These are phyloP conservation scores for Xylaria sp. DNA, from an alignment of 2,329 filamentous ascomycete genomes.

Conservation along the genomic window DNA sequence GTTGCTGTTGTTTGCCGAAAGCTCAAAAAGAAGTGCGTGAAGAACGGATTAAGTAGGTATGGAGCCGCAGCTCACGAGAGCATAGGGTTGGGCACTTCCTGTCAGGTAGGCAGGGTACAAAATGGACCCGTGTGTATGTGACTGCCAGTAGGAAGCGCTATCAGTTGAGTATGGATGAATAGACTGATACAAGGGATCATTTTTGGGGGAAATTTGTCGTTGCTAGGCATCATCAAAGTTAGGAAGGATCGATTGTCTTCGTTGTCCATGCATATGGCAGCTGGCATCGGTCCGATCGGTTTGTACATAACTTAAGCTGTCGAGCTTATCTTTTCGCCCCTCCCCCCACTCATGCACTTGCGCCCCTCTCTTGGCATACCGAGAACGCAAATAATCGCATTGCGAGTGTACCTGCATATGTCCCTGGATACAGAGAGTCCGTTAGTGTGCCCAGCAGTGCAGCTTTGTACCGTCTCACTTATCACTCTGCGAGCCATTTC, in stretches of 20 bases:
- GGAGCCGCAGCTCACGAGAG: background rate
- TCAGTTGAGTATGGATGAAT: background rate
- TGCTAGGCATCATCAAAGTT: background rate
- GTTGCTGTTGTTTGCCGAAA: too few species aligned
- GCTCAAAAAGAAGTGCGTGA: too few species aligned
- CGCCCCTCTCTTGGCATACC: background rate
- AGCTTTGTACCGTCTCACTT: background rate
- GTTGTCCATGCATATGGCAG: conserved; percentile 1
- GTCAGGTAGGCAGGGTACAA: background rate
- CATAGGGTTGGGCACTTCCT: background rate
- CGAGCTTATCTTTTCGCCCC: background rate
- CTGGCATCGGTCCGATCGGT: conserved; percentile 7
- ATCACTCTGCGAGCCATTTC: background rate
- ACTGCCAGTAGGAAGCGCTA: background rate
- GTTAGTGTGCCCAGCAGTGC: too few species aligned
- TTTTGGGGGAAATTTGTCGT: background rate
- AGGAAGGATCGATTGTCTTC: background rate
- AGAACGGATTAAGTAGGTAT: background rate
- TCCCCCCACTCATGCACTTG: too few species aligned
- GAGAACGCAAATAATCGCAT: background rate
- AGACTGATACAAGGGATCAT: background rate
- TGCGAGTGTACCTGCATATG: background rate
- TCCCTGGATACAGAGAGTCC: background rate
- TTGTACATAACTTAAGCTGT: background rate
- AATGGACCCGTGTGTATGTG: background rate